Percentiles rank a stretch among this genome's conserved stretches.
Conservation (phyloP, 306 rosid genomes). For the Glycine latifolia region DNA sequence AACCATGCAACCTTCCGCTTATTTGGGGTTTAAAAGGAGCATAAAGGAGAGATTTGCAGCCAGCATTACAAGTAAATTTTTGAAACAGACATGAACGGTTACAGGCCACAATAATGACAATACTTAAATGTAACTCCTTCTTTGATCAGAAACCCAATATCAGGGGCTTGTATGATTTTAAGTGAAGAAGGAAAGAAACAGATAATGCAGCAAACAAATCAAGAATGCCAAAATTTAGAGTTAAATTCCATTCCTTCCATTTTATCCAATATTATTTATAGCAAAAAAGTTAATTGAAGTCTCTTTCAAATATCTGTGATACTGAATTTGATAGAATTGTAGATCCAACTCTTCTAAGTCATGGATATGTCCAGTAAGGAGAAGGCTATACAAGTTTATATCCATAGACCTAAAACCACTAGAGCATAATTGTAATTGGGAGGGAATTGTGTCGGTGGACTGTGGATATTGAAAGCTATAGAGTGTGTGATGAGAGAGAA, state of each 20-base stretch:
- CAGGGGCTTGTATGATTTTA: not conserved
- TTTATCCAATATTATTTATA: not conserved
- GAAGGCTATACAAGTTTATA: not conserved
- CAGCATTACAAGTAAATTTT: conserved; percentile 11
- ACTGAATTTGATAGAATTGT: not conserved
- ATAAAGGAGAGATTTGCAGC: not conserved
- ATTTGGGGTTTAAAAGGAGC: conserved; percentile 2
- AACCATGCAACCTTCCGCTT: not conserved
- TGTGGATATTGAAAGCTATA: too few species aligned
- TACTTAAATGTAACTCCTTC: not conserved
- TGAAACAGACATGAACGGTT: conserved; percentile 1
- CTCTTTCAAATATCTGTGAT: not conserved
- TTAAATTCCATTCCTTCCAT: not conserved
- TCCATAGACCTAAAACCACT: too few species aligned
- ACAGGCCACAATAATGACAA: not conserved
- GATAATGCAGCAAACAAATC: not conserved
- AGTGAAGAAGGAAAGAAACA: not conserved
- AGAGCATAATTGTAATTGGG: too few species aligned
- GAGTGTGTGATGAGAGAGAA: too few species aligned
- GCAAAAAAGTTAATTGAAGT: conserved; percentile 1
- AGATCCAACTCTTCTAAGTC: not conserved
- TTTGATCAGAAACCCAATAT: not conserved
- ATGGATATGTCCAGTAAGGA: not conserved
- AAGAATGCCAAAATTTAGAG: not conserved
- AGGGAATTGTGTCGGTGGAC: too few species aligned